phyloP scores from a whole-genome alignment of 306 rosid genomes.

The Potentilla sterilis region DNA sequence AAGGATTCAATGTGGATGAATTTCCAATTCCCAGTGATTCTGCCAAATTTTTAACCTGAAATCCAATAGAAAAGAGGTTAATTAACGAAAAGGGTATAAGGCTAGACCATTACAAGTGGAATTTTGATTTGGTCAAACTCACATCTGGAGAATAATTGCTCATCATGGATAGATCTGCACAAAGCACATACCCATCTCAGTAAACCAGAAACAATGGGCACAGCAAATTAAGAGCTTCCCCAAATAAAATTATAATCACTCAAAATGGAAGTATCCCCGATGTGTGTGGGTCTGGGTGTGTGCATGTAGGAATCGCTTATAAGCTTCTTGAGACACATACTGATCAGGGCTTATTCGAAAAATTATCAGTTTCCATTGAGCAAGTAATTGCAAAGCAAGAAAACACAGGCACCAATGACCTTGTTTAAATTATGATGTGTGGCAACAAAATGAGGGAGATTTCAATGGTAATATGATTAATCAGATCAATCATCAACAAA shows the following conservation, averaged over 20 bases:
- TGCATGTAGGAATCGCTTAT: neutral
- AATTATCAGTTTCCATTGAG: neutral
- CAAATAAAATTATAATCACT: neutral
- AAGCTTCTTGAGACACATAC: neutral
- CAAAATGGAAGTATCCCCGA: neutral
- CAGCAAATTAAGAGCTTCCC: neutral
- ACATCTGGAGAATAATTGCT: conserved; percentile 56
- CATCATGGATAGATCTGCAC: conserved; percentile 48
- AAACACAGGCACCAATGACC: neutral
- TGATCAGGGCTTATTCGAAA: neutral
- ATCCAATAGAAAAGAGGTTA: conserved; percentile 25
- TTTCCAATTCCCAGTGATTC: conserved; percentile 57
- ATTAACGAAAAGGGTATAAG: conserved; percentile 15
- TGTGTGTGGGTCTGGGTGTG: neutral
- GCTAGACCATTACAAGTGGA: conserved; percentile 13
- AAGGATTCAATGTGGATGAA: conserved; percentile 46
- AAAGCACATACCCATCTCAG: conserved; percentile 38
- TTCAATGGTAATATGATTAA: neutral
- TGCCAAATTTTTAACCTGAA: conserved; percentile 49
- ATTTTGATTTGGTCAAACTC: conserved; percentile 35
- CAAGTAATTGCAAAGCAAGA: neutral
- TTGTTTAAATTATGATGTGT: neutral
- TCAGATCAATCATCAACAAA: neutral
- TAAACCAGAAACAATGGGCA: conserved; percentile 23
- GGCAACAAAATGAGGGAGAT: neutral